Conservation (phyloP, 148 eudicot genomes). For the Polygonum maritimum region DNA sequence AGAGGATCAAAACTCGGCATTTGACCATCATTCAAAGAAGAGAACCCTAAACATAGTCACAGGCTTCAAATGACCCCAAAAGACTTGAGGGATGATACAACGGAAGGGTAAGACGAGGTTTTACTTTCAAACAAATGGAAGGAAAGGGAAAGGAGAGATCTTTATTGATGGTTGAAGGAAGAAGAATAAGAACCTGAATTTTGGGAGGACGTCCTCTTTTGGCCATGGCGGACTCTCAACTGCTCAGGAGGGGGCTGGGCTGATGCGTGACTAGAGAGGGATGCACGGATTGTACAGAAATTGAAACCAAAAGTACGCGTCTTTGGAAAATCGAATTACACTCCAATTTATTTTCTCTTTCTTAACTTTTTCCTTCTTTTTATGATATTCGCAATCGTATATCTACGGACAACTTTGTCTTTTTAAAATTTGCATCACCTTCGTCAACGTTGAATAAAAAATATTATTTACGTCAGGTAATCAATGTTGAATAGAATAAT, state of each 20-base stretch:
- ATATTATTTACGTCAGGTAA: too few relatives aligned
- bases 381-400: too few relatives aligned
- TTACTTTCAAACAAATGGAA: not conserved
- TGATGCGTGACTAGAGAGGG: not conserved
- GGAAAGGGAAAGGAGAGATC: not conserved
- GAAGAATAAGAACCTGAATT: not conserved
- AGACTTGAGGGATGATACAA: not conserved
- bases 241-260: not conserved
- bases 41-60: not conserved
- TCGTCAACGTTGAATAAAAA: too few relatives aligned
- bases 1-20: not conserved
- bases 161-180: not conserved
- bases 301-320: not conserved
- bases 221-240: not conserved
- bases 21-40: not conserved
- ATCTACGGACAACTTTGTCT: too few relatives aligned
- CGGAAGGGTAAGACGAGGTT: not conserved
- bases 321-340: not conserved
- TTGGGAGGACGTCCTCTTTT: not conserved
- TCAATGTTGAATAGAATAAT: too few relatives aligned
- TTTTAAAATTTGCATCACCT: too few relatives aligned
- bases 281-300: not conserved
- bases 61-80: not conserved
- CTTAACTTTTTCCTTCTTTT: too few relatives aligned
- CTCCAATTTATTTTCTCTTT: too few relatives aligned